Evolutionary conservation across 2,329 filamentous ascomycete species (phyloP).

Genomic region (Coniochaeta ligniaria): DNA sequence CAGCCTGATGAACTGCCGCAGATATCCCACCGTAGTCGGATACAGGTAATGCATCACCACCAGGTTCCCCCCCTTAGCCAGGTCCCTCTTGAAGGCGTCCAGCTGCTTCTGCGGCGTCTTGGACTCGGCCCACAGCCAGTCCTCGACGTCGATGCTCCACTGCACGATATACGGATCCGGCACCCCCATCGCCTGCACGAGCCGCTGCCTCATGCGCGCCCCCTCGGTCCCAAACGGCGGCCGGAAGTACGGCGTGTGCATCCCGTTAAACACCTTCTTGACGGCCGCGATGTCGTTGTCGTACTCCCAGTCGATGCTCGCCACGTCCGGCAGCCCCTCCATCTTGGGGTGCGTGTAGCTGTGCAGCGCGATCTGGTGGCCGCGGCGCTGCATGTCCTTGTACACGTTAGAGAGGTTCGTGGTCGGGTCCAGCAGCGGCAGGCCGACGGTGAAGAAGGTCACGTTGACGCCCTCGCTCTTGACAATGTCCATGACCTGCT

Average conservation of each 20-base stretch:
- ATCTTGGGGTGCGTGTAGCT: slow-evolving; percentile 64
- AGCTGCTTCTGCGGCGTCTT: slow-evolving; percentile 59
- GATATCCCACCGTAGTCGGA: slow-evolving; percentile 54
- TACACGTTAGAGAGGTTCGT: slow-evolving; percentile 60
- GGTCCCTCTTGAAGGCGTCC: slow-evolving; percentile 56
- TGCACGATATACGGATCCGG: slow-evolving; percentile 52
- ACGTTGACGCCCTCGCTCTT: slow-evolving; percentile 55
- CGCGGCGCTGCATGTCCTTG: slow-evolving; percentile 50
- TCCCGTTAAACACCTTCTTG: slow-evolving; percentile 25
- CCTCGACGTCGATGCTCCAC: slow-evolving; percentile 66
- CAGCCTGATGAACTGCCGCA: slow-evolving; percentile 56
- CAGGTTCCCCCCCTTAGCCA: slow-evolving; percentile 53
- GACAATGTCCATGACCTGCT: slow-evolving; percentile 54
- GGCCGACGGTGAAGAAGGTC: slow-evolving; percentile 65
- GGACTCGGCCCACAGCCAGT: slow-evolving; percentile 60
- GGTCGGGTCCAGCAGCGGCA: slow-evolving; percentile 47
- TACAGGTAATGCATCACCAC: slow-evolving; percentile 66
- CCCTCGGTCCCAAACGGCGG: slow-evolving; percentile 64
- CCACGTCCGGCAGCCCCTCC: slow-evolving; percentile 45
- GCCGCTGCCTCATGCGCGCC: slow-evolving; percentile 56
- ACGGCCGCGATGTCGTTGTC: slow-evolving; percentile 47
- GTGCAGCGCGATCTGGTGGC: slow-evolving; percentile 64
- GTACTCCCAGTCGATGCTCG: slow-evolving; percentile 55
- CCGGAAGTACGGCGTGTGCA: slow-evolving; percentile 50
- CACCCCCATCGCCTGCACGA: slow-evolving; percentile 43